A percentile compares a stretch with the other conserved stretches of the same genome.
Conservation (phyloP, 73 alveolate species). For the Breviolum minutum region DNA sequence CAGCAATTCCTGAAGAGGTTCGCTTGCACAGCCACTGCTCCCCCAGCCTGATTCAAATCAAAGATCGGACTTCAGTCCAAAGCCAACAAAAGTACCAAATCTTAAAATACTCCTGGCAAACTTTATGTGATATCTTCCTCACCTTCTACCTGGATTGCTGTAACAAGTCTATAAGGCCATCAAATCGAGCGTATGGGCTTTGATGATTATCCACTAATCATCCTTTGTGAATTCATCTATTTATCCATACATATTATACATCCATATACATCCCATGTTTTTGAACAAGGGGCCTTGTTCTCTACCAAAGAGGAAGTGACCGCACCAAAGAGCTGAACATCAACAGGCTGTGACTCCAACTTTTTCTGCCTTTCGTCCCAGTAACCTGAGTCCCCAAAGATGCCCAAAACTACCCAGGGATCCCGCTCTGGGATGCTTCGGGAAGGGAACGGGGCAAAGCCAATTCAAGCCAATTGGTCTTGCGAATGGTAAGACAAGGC, state of each 20-base stretch:
- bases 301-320: conserved; percentile 3
- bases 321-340: conserved; percentile 24
- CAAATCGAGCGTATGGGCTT: background rate
- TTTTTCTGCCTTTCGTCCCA: conserved; percentile 90
- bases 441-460: background rate
- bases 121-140: too few species aligned
- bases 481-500: background rate
- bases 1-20: conserved; percentile 45
- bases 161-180: background rate
- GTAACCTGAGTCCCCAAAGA: background rate
- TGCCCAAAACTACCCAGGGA: background rate
- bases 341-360: conserved; percentile 33
- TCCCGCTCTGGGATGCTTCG: background rate
- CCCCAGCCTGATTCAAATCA: background rate
- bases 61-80: background rate
- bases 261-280: too few species aligned
- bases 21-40: background rate
- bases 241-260: too few species aligned
- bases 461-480: too few species aligned
- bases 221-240: background rate
- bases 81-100: too few species aligned
- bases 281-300: background rate
- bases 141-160: too few species aligned
- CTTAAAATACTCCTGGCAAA: too few species aligned
- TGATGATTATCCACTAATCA: background rate